Base-by-base conservation (phyloP, 306 rosid species). In the Sindora glabra region DNA sequence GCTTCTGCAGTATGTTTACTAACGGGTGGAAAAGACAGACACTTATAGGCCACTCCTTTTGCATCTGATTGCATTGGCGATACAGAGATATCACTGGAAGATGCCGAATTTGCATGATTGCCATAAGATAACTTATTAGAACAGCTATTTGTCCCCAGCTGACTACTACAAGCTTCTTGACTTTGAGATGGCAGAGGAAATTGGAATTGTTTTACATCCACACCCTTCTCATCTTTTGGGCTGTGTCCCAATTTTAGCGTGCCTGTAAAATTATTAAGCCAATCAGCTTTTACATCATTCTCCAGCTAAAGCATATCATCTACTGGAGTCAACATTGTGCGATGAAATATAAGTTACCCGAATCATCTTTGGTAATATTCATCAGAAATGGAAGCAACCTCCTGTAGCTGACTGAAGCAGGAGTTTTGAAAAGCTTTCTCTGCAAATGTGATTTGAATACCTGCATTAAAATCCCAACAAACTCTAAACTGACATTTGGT, bases 351-450 rank as follows among this genome's bases (percentile, higher is more conserved):
- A 48, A 18, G 18, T 69, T 76, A 83, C 90, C 69, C 19, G 80
- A 65, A 39, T 64, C 25, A 41, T 63, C 77, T 59, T 70, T 51
- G 3, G 32, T 10, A 19, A 69, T 53, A 45, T 73, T 73, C 79
- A 51, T 68, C 15, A 88, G 64, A 74, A 16, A 86, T 4, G 94
- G 88, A 57, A 86, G 86, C 77, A 86, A 3, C 80, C 86, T 79
- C 62, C 70, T 59, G 70, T 88, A 91, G 72, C 82, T 77, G 38
- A 85, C 48, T 13, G 96, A 91, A 32, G 95, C 91, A 0, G 90
- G 96, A 17, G 74, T 73, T 67, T 70, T 88, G 68, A 81, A 91
- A 60, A 91, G 76, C 61, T 59, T 91, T 59, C 75, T 65, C 29
- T 56, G 85, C 24, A 75, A 69, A 29, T 85, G 81, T 33, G 85